These are phyloP conservation scores for Xylaria acuta DNA, from an alignment of 495 filamentous ascomycete genomes.

Conservation along the genomic window DNA sequence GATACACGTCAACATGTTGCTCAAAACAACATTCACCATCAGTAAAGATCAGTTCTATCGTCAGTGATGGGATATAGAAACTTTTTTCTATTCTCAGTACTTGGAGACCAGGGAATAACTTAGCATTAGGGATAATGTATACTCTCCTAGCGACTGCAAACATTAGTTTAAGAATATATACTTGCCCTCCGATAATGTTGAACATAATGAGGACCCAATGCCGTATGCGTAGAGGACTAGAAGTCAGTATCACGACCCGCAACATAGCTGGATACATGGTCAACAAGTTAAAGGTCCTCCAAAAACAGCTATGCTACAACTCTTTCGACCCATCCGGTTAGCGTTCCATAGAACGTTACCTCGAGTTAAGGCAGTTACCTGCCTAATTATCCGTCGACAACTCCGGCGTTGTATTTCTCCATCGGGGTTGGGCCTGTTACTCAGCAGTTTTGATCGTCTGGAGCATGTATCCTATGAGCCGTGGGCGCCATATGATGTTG, in stretches of 20 bases:
- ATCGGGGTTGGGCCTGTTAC: slow-evolving; percentile 21
- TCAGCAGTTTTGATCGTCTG: background rate
- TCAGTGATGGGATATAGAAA: background rate
- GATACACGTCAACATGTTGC: background rate
- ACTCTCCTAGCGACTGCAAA: slow-evolving; percentile 31
- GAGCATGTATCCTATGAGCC: background rate
- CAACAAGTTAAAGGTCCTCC: background rate
- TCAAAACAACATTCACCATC: too few relatives aligned
- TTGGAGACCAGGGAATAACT: slow-evolving; percentile 1
- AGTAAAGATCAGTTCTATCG: background rate
- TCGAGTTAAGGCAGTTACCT: slow-evolving; percentile 27
- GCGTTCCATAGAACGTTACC: background rate
- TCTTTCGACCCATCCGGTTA: background rate
- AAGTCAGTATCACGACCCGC: background rate
- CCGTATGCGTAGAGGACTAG: background rate
- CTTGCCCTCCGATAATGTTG: slow-evolving; percentile 28
- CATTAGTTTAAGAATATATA: slow-evolving; percentile 34
- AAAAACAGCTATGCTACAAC: background rate
- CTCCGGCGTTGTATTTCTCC: slow-evolving; percentile 32
- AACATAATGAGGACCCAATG: background rate
- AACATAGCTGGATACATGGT: background rate
- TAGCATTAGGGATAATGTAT: slow-evolving; percentile 32
- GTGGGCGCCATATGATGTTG: background rate
- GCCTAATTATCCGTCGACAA: slow-evolving; percentile 35
- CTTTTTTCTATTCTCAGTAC: background rate